A percentile compares a stretch with the other conserved stretches of the same genome.
Evolutionary conservation across 2,329 filamentous ascomycete species (phyloP).

Genomic region (Claviceps spartinae): DNA sequence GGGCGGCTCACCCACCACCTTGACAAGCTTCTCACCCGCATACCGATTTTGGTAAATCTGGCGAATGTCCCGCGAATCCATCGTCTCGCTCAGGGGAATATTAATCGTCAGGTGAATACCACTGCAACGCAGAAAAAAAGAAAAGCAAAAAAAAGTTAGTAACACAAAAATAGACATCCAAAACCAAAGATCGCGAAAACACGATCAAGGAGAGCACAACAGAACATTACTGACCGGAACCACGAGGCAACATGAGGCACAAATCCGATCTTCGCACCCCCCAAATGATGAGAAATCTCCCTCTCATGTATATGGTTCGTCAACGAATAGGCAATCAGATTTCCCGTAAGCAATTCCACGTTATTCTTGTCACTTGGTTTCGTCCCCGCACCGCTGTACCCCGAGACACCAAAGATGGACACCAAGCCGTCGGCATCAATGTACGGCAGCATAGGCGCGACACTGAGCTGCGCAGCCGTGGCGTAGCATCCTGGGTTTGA

Average conservation of each 20-base stretch:
- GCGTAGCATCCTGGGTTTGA: slow-evolving; percentile 92
- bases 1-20: slow-evolving; percentile 78
- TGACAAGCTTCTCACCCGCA: slow-evolving; percentile 88
- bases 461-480: slow-evolving; percentile 80
- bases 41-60: slow-evolving; percentile 94
- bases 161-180: not conserved
- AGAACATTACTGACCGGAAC: slow-evolving; percentile 40
- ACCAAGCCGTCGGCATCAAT: slow-evolving; percentile 63
- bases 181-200: not conserved
- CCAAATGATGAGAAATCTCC: slow-evolving; percentile 73
- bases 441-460: slow-evolving; percentile 51
- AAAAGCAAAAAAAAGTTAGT: not conserved
- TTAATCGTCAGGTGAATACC: slow-evolving; percentile 88
- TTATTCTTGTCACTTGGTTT: slow-evolving; percentile 95
- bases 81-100: slow-evolving; percentile 71
- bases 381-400: slow-evolving; percentile 89
- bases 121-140: slow-evolving; percentile 27
- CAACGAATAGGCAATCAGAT: slow-evolving; percentile 65
- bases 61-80: slow-evolving; percentile 84
- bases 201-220: not conserved
- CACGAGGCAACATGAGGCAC: slow-evolving; percentile 90
- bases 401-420: slow-evolving; percentile 71
- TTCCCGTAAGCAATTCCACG: slow-evolving; percentile 49
- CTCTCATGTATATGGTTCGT: slow-evolving; percentile 92
- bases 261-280: slow-evolving; percentile 56